Conservation (phyloP, 2,329 filamentous ascomycete genomes). For the Microsporum ferrugineum region DNA sequence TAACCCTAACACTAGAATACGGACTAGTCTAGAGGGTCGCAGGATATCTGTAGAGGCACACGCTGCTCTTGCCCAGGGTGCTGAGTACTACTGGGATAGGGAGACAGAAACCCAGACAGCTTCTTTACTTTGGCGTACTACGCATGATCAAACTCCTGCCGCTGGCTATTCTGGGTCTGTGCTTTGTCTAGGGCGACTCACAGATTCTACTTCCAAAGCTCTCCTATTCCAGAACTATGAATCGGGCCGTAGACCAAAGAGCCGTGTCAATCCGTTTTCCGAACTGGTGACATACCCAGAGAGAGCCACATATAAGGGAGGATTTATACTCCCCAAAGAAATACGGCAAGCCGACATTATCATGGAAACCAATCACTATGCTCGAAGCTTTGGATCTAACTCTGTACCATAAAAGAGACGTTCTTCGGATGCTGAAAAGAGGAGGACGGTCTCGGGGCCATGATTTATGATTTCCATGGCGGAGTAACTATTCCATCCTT, state of each 20-base stretch:
- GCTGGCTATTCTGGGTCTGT: constrained; percentile 6
- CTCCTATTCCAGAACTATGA: constrained; percentile 8
- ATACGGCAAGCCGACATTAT: background rate
- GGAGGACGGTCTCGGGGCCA: background rate
- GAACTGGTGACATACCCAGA: background rate
- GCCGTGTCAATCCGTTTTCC: background rate
- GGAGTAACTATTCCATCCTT: too few species aligned
- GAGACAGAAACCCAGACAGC: background rate
- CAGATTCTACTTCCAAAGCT: background rate
- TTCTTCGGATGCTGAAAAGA: background rate
- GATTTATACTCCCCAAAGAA: background rate
- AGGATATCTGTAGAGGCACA: background rate
- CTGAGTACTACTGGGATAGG: constrained; percentile 10
- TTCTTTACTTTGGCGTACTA: constrained; percentile 6
- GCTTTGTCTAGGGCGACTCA: background rate
- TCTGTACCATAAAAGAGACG: background rate
- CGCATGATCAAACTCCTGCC: background rate
- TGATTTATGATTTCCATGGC: background rate
- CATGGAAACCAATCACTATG: background rate
- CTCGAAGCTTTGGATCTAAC: background rate
- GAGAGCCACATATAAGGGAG: background rate
- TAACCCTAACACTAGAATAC: background rate
- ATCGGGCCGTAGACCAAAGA: background rate
- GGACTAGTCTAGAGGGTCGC: background rate
- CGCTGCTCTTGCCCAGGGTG: background rate